Conservation (phyloP, 2,329 filamentous ascomycete species). For the Ambrosiella beaveri region DNA sequence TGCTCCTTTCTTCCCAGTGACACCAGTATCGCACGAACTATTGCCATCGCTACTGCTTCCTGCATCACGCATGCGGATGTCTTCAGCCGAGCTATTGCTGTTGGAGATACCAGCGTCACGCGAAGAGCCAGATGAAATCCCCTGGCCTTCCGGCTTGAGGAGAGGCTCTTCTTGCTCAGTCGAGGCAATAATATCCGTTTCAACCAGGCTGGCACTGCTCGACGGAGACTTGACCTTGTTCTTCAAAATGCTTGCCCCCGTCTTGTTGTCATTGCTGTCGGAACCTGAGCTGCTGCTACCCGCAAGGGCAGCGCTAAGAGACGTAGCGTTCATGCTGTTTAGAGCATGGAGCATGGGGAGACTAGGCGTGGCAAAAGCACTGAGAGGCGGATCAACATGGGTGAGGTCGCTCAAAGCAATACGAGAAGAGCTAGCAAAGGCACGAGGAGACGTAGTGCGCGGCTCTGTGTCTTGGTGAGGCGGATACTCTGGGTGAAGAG, state of each 20-base stretch:
- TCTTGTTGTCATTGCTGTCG: not conserved
- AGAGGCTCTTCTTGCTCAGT: not conserved
- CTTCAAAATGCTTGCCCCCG: not conserved
- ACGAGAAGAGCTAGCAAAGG: constrained; percentile 1
- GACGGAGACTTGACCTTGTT: not conserved
- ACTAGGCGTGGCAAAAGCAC: constrained; percentile 9
- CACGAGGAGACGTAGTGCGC: not conserved
- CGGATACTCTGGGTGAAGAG: not conserved
- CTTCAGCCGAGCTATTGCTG: constrained; percentile 1
- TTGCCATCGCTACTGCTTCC: not conserved
- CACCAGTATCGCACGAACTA: not conserved
- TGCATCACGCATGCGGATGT: constrained; percentile 1
- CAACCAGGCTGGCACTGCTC: not conserved
- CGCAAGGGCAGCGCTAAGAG: not conserved
- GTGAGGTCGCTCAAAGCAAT: constrained; percentile 3
- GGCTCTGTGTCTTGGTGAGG: not conserved
- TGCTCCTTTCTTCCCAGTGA: not conserved
- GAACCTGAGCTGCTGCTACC: not conserved
- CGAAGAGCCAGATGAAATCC: not conserved
- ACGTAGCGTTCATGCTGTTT: constrained; percentile 3
- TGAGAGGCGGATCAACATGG: constrained; percentile 1
- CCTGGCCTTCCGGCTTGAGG: not conserved
- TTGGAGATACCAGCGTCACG: not conserved
- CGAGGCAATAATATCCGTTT: not conserved
- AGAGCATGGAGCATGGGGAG: constrained; percentile 8